phyloP scores from a whole-genome alignment of 1,284 basidiomycete genomes.

The Rhodofomes roseus region DNA sequence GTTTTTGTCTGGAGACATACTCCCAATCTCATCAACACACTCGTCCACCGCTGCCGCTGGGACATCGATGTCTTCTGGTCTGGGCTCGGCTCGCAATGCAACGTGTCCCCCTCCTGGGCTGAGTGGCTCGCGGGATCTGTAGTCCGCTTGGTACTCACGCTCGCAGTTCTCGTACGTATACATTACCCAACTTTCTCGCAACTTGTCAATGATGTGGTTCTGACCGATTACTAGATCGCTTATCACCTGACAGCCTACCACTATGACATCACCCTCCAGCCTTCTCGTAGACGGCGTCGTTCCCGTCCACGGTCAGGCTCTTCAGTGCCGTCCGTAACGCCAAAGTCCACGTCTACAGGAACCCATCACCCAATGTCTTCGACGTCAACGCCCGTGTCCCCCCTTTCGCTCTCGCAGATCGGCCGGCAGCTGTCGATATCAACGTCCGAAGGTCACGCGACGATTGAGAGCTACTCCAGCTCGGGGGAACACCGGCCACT shows the following conservation, averaged over 20 bases:
- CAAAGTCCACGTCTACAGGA: constrained; percentile 13
- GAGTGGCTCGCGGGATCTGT: constrained; percentile 50
- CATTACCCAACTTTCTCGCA: neutral
- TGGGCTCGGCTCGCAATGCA: constrained; percentile 28
- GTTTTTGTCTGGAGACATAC: constrained; percentile 46
- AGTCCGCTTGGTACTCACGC: constrained; percentile 49
- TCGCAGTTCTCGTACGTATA: constrained; percentile 44
- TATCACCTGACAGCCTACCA: constrained; percentile 33
- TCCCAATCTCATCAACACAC: constrained; percentile 33
- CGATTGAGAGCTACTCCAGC: constrained; percentile 12
- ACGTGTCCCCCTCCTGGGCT: constrained; percentile 33
- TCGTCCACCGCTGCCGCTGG: constrained; percentile 48
- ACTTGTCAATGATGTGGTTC: neutral
- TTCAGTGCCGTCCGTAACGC: constrained; percentile 16
- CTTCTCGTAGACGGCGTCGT: constrained; percentile 26
- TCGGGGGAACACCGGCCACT: constrained; percentile 17
- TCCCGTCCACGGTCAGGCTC: constrained; percentile 15
- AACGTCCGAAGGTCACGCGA: constrained; percentile 13
- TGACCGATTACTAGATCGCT: constrained; percentile 27
- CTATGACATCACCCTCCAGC: constrained; percentile 27
- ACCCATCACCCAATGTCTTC: constrained; percentile 21
- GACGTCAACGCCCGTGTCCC: constrained; percentile 16
- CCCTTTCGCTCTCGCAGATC: constrained; percentile 16
- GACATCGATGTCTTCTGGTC: constrained; percentile 68
- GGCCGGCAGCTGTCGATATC: constrained; percentile 3